Base-by-base conservation (phyloP, 176 grass and related monocot species). In the Musa troglodytarum region DNA sequence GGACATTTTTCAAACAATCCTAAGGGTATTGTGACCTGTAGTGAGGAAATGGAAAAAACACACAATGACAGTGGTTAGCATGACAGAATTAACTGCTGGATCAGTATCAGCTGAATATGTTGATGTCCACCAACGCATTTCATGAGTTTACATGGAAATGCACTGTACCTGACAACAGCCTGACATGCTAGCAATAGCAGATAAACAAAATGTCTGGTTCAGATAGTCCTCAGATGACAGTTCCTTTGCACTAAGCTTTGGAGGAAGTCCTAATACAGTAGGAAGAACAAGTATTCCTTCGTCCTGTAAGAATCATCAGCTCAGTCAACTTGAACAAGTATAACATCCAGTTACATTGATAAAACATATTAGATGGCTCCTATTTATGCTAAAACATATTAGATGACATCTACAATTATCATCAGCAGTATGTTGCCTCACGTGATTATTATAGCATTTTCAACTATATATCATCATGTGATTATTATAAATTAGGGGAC, bases 241-340 rank as follows among this genome's bases (percentile, higher is more conserved):
- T 74, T 95, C 91, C 83, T 80, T 94, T 49, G 88, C 29, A 28
- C 84, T 95, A 76, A 92, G 55, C 81, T 99, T 99, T 65, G 96
- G 96, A 63, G 96, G 90, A 80, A 80, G 79, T n/a, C 96, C 96
- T 81, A 82, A 72, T 71, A 87, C 74, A 83, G 96, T 95, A 54
- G 96, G 96, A 79, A 99, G 82, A 55, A 99, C 86, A 65, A 99
- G 77, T 87, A 99, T 88, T 67, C 88, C 88, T 89, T 99, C 96
- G 86, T 99, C 91, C 96, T 99, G 85, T 69, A 50, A 25, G 17
- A 10, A 21, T 50, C 68, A 70, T n/a, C 15, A 70, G 11, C 16
- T 70, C 68, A 51, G 68, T 20, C 68, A 70, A 13, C 22, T 26
- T 65, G 24, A 65, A 65, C 67, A 75, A 80, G 66, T 81, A 81